Percentiles rank a stretch among this genome's conserved stretches.
Conservation (phyloP, 345 rosid genomes). For the Gossypium bickii region DNA sequence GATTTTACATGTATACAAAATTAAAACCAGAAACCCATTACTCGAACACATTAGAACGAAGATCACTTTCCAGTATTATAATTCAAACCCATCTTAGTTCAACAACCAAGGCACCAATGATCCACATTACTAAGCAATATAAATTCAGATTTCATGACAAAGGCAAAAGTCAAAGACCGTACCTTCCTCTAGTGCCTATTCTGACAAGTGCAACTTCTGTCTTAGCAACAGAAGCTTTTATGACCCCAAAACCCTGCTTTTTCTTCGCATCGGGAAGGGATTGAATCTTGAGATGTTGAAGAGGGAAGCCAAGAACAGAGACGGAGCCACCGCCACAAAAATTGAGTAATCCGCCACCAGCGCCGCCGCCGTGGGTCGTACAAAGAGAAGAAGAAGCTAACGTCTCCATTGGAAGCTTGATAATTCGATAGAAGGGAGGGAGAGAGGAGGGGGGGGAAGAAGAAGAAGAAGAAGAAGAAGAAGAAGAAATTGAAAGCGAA, state of each 20-base stretch:
- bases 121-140: constrained; percentile 8
- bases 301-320: constrained; percentile 50
- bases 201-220: constrained; percentile 62
- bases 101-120: not conserved
- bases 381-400: constrained; percentile 27
- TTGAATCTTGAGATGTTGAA: constrained; percentile 30
- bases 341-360: constrained; percentile 10
- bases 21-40: not conserved
- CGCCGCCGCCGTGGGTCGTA: constrained; percentile 12
- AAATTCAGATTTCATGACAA: not conserved
- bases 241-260: constrained; percentile 26
- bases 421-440: not conserved
- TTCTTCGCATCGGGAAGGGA: constrained; percentile 27
- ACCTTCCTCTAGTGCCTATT: constrained; percentile 99
- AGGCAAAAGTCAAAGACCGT: not conserved
- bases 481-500: not conserved
- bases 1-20: not conserved
- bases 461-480: not conserved
- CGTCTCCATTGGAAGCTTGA: constrained; percentile 29
- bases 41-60: not conserved
- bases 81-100: not conserved
- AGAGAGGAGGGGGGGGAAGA: not conserved
- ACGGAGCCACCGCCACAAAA: constrained; percentile 38
- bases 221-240: constrained; percentile 64
- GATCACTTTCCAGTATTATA: not conserved